Percentiles rank a stretch among this genome's conserved stretches.
phyloP scores from a whole-genome alignment of 306 rosid genomes.

The Pterocarpus santalinus region DNA sequence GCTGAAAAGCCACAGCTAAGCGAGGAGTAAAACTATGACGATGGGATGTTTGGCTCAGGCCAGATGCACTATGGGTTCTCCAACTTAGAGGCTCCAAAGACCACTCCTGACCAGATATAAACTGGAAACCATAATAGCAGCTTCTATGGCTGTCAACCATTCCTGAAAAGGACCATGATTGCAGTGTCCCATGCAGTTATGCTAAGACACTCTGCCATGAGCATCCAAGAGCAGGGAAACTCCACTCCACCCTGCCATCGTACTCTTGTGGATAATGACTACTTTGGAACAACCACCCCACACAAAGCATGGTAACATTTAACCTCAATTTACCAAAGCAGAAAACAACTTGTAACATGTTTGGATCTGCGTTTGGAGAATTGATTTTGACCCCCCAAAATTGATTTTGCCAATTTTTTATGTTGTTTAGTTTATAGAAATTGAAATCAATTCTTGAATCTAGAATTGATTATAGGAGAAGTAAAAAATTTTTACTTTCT shows the following conservation, averaged over 20 bases:
- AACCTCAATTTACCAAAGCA: slow-evolving; percentile 10
- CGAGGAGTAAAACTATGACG: background rate
- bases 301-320: slow-evolving; percentile 9
- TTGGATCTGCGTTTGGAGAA: too few relatives aligned
- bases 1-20: background rate
- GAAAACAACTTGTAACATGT: background rate
- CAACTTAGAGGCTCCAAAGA: background rate
- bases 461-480: too few relatives aligned
- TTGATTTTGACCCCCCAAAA: too few relatives aligned
- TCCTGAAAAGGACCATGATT: background rate
- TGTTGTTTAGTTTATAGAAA: too few relatives aligned
- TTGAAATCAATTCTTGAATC: too few relatives aligned
- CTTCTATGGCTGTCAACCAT: slow-evolving; percentile 5
- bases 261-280: background rate
- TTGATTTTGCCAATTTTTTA: too few relatives aligned
- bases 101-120: slow-evolving; percentile 7
- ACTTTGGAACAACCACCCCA: slow-evolving; percentile 2
- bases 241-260: background rate
- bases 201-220: background rate
- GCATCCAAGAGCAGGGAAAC: slow-evolving; percentile 8
- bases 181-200: background rate
- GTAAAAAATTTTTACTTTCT: too few relatives aligned
- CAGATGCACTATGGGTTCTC: background rate
- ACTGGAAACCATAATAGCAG: slow-evolving; percentile 1
- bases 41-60: background rate